phyloP scores from a whole-genome alignment of 176 grass and related monocot genomes.

The Ananas comosus region DNA sequence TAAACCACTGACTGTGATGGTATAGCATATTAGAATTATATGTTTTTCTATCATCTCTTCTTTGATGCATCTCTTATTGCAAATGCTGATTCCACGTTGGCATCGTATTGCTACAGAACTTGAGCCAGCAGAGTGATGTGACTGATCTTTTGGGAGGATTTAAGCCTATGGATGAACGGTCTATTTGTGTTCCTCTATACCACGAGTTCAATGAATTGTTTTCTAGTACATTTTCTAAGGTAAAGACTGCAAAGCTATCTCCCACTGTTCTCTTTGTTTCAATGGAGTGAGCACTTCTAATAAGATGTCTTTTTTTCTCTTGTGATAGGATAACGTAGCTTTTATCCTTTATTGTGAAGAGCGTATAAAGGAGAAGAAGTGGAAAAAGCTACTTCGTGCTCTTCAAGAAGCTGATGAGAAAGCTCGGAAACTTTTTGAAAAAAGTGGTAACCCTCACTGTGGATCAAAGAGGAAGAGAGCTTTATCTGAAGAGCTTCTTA shows the following conservation, averaged over 20 bases:
- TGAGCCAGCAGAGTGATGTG: slow-evolving; percentile 96
- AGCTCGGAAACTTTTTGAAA: slow-evolving; percentile 26
- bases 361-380: slow-evolving; percentile 50
- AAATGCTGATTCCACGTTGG: slow-evolving; percentile 16
- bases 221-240: slow-evolving; percentile 59
- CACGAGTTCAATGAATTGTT: slow-evolving; percentile 77
- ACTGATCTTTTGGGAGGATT: slow-evolving; percentile 94
- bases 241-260: slow-evolving; percentile 5
- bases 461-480: slow-evolving; percentile 76
- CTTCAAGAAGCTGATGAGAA: slow-evolving; percentile 23
- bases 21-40: slow-evolving; percentile 15
- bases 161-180: slow-evolving; percentile 75
- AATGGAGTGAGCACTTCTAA: background rate
- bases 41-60: background rate
- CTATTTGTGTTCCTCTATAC: slow-evolving; percentile 80
- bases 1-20: slow-evolving; percentile 75
- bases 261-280: background rate
- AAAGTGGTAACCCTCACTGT: slow-evolving; percentile 15
- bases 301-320: slow-evolving; percentile 13
- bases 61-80: background rate
- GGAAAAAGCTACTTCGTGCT: slow-evolving; percentile 52
- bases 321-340: slow-evolving; percentile 50
- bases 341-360: slow-evolving; percentile 30
- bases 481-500: slow-evolving; percentile 31
- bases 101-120: slow-evolving; percentile 47